Evolutionary conservation across 2,329 filamentous ascomycete species (phyloP), one percentile per base, ranked within the genome.

Genomic region (Ceratocystis alfenasii): DNA sequence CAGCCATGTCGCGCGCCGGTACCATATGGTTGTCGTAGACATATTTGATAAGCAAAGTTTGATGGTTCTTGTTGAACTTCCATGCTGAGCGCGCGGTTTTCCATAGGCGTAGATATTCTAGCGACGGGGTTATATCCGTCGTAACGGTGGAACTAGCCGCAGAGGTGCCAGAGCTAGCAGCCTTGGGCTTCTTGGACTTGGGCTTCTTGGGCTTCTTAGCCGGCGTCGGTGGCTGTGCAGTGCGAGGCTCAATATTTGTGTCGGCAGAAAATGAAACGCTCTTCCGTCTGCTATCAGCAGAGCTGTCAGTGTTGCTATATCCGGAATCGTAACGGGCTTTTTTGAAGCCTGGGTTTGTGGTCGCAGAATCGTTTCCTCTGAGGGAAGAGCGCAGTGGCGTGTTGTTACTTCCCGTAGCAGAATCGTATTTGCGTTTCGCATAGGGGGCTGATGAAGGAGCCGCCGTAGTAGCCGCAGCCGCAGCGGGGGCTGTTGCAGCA

Each of bases 1-100:
- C 80, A 60, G 82, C 76, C 67, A 89, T 85, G 75, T 93, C 83
- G 67, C 81, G 77, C 17, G 85, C 77, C 0, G 91, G 89, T 55
- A 96, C 83, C 68, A 83, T 82, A 70, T 85, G 83, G 69, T 85
- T 77, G 70, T 89, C 85, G 73, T 95, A 89, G 59, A 88, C 77
- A 77, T 95, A 86, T 74, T 94, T 93, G 73, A 96, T 83, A 12
- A 96, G 79, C 70, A 89, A 84, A 65, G 87, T 89, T 75, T 96
- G 92, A 73, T 90, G 85, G 71, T 90, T 92, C 78, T 96, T 96
- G 78, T 95, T 95, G 79, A 96, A 97, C 75, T 96, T 96, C 93
- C 93, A 97, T 70, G 79, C 80, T 8, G 81, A 78, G 67, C 85
- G 85, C 68, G 85, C 81, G 65, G 81, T 81, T 75, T 89, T 81